Conservation (phyloP, 1,284 basidiomycete genomes). For the Puccinia novopanici region DNA sequence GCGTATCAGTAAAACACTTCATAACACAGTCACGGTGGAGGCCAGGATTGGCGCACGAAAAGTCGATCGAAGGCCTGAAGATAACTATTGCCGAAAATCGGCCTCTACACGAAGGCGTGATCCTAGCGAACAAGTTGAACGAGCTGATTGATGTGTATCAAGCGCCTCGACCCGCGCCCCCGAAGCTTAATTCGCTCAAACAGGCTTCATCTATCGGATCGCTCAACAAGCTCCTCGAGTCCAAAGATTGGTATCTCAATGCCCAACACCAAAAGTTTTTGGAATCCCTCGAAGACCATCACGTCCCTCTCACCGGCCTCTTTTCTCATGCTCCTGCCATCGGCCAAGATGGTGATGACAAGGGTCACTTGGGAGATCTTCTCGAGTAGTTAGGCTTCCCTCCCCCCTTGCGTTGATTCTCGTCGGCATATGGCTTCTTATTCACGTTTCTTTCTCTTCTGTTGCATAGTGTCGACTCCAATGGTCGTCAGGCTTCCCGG, state of each 20-base stretch:
- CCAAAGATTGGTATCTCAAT: conserved; percentile 35
- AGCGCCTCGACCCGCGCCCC: background rate
- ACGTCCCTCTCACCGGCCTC: background rate
- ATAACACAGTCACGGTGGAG: conserved; percentile 27
- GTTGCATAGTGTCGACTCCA: conserved; percentile 16
- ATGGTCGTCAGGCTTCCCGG: background rate
- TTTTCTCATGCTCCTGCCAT: background rate
- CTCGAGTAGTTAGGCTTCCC: conserved; percentile 25
- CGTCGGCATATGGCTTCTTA: background rate
- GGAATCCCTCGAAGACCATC: conserved; percentile 5
- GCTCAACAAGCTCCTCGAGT: conserved; percentile 3
- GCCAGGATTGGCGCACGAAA: background rate
- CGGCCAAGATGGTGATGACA: background rate
- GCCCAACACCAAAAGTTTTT: conserved; percentile 24
- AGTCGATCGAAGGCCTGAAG: conserved; percentile 13
- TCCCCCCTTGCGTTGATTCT: background rate
- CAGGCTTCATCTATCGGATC: background rate
- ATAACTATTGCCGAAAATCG: conserved; percentile 38
- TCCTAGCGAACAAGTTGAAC: conserved; percentile 35
- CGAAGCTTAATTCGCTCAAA: conserved; percentile 9
- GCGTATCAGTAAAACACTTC: conserved; percentile 21
- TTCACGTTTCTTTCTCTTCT: background rate
- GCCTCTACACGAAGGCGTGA: conserved; percentile 45
- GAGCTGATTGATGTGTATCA: conserved; percentile 27
- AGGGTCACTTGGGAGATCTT: conserved; percentile 26